Evolutionary conservation across 805 yeast genomes (phyloP).

Genomic region (Peterozyma xylosa): DNA sequence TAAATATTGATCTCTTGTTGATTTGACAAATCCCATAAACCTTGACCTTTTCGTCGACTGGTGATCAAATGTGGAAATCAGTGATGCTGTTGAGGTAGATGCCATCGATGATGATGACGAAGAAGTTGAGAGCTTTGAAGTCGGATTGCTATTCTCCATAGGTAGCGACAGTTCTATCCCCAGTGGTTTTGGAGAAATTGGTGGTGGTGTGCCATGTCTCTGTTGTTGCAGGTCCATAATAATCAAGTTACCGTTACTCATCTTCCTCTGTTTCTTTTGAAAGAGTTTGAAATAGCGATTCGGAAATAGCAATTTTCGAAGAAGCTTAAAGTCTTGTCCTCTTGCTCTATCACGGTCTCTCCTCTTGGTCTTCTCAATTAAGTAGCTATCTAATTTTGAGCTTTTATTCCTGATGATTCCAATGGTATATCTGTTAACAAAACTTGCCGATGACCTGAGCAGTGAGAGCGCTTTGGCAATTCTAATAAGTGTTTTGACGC

Average conservation of each 20-base stretch:
- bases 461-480: slow-evolving; percentile 8
- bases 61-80: background rate
- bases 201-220: too few species aligned
- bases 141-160: background rate
- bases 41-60: slow-evolving; percentile 23
- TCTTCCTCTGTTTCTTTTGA: background rate
- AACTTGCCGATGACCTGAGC: slow-evolving; percentile 1
- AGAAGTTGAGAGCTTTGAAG: background rate
- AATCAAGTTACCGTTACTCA: background rate
- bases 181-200: background rate
- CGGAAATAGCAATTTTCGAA: slow-evolving; percentile 6
- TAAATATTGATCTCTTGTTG: slow-evolving; percentile 42
- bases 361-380: too few species aligned
- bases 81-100: slow-evolving; percentile 4
- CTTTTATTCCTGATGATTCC: slow-evolving; percentile 5
- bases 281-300: slow-evolving; percentile 5
- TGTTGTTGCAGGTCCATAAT: too few species aligned
- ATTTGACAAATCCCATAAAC: slow-evolving; percentile 38
- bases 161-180: background rate
- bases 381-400: background rate
- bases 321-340: background rate
- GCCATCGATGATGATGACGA: background rate
- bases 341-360: too few species aligned
- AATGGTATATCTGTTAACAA: slow-evolving; percentile 4
- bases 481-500: slow-evolving; percentile 2